Evolutionary conservation across 2,329 filamentous ascomycete genomes (phyloP), one percentile per base, ranked within the genome.

Genomic region (Claviceps humidiphila): DNA sequence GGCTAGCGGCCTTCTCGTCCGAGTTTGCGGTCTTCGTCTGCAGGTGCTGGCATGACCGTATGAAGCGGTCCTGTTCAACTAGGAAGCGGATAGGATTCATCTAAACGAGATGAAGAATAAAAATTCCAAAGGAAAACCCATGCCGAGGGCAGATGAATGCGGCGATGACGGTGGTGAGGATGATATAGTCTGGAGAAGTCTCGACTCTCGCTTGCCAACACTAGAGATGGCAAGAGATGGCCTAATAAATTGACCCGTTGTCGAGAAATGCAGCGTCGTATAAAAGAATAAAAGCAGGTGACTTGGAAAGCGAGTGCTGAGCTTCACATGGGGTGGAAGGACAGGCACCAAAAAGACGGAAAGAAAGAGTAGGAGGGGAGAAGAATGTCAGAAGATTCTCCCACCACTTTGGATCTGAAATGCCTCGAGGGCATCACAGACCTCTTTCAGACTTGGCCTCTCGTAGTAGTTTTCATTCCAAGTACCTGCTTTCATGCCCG

Each of bases 391-490:
- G 9, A 37, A 11, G 20, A 20, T 5, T 17, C 16, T 17, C 6
- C 41, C 20, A 16, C 24, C 37, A 13, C 41, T 44, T 20, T 50
- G 30, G 13, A n/a, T 24, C 53, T 50, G 49, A 38, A 55, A 69
- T 4, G 56, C 55, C 40, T 60, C 54, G 7, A 70, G 58, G 14
- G 63, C 62, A 14, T 61, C 53, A 34, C 61, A 56, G 39, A 78
- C 73, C 54, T 78, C 68, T 41, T 60, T 63, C 46, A 79, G 58
- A 8, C 58, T 72, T 1, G 76, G 76, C 6, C 77, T 66, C 30
- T 67, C 61, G 56, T 72, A 79, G 55, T 71, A 71, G 55, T 80
- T 80, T 47, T 71, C 71, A 20, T 71, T 66, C 75, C 75, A 78
- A 45, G 63, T 59, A 2, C 74, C 74, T 5, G 54, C 58, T 54